Evolutionary conservation across 2,329 filamentous ascomycete genomes (phyloP).

Genomic region (Botryotinia convoluta): DNA sequence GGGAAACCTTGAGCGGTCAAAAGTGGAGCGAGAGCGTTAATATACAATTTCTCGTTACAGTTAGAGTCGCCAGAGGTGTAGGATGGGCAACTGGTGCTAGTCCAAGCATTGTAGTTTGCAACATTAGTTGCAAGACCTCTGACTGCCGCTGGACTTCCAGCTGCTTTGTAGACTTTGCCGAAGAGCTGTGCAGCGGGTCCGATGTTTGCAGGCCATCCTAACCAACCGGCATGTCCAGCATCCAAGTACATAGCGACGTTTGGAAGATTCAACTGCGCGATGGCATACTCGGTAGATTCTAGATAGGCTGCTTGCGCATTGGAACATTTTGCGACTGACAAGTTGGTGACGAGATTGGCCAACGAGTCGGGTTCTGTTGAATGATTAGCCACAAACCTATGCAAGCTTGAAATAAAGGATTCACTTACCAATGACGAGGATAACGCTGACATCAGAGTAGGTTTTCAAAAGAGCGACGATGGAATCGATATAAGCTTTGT

Average conservation of each 20-base stretch:
- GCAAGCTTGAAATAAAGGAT: conserved; percentile 2
- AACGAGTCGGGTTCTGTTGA: conserved; percentile 57
- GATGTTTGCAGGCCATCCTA: conserved; percentile 61
- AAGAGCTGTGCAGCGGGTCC: conserved; percentile 49
- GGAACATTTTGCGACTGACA: conserved; percentile 52
- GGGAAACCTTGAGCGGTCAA: conserved; percentile 48
- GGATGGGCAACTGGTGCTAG: conserved; percentile 44
- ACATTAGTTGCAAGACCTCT: conserved; percentile 57
- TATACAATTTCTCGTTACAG: conserved; percentile 53
- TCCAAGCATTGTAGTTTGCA: conserved; percentile 57
- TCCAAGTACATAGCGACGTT: conserved; percentile 65
- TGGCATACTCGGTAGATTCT: conserved; percentile 54
- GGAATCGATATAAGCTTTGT: conserved; percentile 54
- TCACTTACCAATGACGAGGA: conserved; percentile 48
- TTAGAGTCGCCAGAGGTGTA: conserved; percentile 45
- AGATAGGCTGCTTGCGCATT: conserved; percentile 54
- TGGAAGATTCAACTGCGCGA: conserved; percentile 54
- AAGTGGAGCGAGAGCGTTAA: conserved; percentile 51
- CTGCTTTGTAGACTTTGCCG: conserved; percentile 46
- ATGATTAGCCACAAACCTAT: not conserved
- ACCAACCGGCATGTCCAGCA: conserved; percentile 62
- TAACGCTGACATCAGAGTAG: conserved; percentile 50
- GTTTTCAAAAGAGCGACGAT: conserved; percentile 52
- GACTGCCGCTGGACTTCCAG: conserved; percentile 46
- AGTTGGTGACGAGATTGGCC: conserved; percentile 61